Evolutionary conservation across 2,329 filamentous ascomycete species (phyloP).

Genomic region (Ambrosiella beaveri): DNA sequence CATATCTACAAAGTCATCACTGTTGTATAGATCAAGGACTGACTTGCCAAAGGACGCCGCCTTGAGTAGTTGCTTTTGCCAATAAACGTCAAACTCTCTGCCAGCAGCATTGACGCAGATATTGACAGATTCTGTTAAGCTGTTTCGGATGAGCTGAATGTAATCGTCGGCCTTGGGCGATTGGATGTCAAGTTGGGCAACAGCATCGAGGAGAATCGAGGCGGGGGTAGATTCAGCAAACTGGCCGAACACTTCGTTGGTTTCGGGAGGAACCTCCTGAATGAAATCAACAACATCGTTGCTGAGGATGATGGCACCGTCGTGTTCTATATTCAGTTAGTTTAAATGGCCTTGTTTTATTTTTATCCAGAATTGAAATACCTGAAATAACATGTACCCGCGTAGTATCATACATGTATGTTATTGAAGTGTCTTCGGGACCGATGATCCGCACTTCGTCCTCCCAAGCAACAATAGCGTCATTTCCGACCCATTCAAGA

Average conservation of each 20-base stretch:
- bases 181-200: constrained; percentile 77
- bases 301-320: constrained; percentile 79
- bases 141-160: constrained; percentile 79
- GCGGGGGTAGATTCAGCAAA: constrained; percentile 79
- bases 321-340: constrained; percentile 32
- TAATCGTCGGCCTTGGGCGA: constrained; percentile 96
- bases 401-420: constrained; percentile 77
- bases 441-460: constrained; percentile 93
- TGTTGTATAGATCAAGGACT: constrained; percentile 90
- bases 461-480: constrained; percentile 91
- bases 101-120: constrained; percentile 86
- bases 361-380: constrained; percentile 19
- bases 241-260: constrained; percentile 74
- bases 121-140: constrained; percentile 82
- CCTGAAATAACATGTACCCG: constrained; percentile 80
- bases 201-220: constrained; percentile 83
- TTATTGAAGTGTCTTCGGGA: constrained; percentile 56
- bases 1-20: constrained; percentile 97
- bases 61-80: constrained; percentile 92
- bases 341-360: not conserved
- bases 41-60: constrained; percentile 96
- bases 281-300: constrained; percentile 94
- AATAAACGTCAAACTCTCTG: constrained; percentile 73
- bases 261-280: constrained; percentile 79
- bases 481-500: constrained; percentile 90